Evolutionary conservation across 352 stramenopile genomes (phyloP).

Genomic region (Phytophthora nicotianae): DNA sequence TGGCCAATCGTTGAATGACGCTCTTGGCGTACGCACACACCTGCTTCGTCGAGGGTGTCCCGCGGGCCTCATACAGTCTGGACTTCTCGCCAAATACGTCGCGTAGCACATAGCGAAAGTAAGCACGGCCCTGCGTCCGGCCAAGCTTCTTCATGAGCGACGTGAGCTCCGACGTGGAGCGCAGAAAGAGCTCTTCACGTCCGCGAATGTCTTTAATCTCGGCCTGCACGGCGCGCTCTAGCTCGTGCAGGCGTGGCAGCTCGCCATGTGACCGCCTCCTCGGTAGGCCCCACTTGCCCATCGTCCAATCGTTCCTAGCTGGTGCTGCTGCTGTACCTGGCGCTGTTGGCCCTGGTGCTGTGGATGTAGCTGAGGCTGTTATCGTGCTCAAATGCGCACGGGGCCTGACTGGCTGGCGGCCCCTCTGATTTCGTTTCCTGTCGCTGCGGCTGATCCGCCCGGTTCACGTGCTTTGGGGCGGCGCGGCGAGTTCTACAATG

Average conservation of each 20-base stretch:
- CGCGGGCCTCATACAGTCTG: conserved; percentile 44
- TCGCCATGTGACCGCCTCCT: conserved; percentile 49
- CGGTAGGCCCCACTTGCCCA: conserved; percentile 39
- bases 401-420: conserved; percentile 9
- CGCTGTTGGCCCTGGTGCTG: background rate
- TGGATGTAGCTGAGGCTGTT: conserved; percentile 16
- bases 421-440: conserved; percentile 3
- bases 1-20: conserved; percentile 69
- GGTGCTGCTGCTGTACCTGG: conserved; percentile 6
- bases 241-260: conserved; percentile 65
- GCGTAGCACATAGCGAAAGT: conserved; percentile 83
- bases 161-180: conserved; percentile 75
- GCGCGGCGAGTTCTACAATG: conserved; percentile 42
- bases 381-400: conserved; percentile 17
- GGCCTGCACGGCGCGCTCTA: conserved; percentile 70
- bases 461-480: conserved; percentile 3
- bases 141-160: conserved; percentile 73
- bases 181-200: conserved; percentile 81
- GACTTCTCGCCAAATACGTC: conserved; percentile 78
- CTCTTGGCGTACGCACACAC: conserved; percentile 61
- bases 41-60: conserved; percentile 38
- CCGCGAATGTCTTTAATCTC: conserved; percentile 65
- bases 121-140: conserved; percentile 68
- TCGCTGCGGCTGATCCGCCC: background rate
- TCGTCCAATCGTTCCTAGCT: conserved; percentile 18